phyloP scores from a whole-genome alignment of 306 rosid genomes.

The Cucumis melo region DNA sequence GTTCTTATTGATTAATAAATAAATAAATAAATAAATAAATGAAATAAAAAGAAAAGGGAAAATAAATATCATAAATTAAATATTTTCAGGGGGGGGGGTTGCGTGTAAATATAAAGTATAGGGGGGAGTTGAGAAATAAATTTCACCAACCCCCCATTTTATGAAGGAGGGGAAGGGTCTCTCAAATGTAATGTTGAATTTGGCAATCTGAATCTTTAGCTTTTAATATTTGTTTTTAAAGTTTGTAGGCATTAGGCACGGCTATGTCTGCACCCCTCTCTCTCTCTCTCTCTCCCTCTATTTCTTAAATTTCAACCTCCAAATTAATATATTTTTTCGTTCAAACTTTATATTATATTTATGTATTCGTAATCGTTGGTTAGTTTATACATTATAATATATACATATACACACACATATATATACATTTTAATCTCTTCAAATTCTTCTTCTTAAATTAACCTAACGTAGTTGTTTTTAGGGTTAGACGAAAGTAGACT shows the following conservation, averaged over 20 bases:
- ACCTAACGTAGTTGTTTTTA: no score
- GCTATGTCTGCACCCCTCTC: not conserved
- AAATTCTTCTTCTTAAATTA: no score
- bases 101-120: not conserved
- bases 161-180: not conserved
- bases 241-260: conserved; percentile 13
- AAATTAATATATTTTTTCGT: no score
- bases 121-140: conserved; percentile 4
- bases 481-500: no score
- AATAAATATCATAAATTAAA: not conserved
- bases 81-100: not conserved
- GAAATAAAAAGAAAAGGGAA: not conserved
- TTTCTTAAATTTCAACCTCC: no score
- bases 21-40: no score
- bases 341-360: no score
- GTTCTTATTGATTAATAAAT: no score
- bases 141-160: not conserved
- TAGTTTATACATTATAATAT: no score
- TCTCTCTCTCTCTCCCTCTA: not conserved
- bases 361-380: no score
- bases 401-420: no score
- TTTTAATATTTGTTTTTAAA: not conserved
- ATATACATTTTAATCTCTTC: no score
- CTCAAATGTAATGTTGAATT: not conserved
- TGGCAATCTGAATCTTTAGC: not conserved